A percentile compares a stretch with the other conserved stretches of the same genome.
phyloP scores from a whole-genome alignment of 768 basidiomycete genomes.

The Auricularia heimuer region DNA sequence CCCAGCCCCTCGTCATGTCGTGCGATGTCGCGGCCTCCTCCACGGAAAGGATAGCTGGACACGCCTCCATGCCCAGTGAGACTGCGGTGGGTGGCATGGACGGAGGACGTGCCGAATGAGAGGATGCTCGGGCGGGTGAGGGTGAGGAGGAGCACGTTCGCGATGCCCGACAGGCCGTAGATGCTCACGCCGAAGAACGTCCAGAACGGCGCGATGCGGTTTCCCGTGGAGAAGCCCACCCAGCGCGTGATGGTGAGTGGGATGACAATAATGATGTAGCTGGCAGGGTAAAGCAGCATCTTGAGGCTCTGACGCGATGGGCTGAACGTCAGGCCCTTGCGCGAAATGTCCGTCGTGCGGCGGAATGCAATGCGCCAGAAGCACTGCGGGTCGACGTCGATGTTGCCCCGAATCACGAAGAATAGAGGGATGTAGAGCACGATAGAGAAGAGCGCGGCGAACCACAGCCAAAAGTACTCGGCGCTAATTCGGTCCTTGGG shows the following conservation, averaged over 20 bases:
- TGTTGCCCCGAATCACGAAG: conserved; percentile 16
- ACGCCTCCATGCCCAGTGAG: not conserved
- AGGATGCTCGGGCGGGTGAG: conserved; percentile 13
- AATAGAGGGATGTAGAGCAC: conserved; percentile 9
- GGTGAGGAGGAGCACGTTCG: conserved; percentile 11
- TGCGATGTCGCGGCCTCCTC: not conserved
- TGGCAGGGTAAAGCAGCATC: conserved; percentile 7
- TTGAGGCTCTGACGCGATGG: conserved; percentile 6
- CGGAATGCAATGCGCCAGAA: not conserved
- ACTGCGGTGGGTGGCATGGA: not conserved
- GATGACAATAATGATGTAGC: conserved; percentile 22
- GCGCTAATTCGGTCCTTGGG: conserved; percentile 2
- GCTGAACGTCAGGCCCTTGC: not conserved
- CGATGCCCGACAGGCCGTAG: conserved; percentile 10
- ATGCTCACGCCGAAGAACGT: conserved; percentile 23
- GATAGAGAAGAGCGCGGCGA: conserved; percentile 11
- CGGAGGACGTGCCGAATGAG: conserved; percentile 5
- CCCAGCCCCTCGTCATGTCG: no score
- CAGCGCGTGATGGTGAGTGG: conserved; percentile 33
- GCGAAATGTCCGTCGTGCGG: not conserved
- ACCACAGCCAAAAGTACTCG: conserved; percentile 7
- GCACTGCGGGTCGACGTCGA: conserved; percentile 5
- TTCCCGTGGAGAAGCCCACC: conserved; percentile 19
- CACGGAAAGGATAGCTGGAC: not conserved
- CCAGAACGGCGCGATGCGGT: conserved; percentile 14